Evolutionary conservation across 2,329 filamentous ascomycete genomes (phyloP).

Genomic region (Beauveria bassiana): DNA sequence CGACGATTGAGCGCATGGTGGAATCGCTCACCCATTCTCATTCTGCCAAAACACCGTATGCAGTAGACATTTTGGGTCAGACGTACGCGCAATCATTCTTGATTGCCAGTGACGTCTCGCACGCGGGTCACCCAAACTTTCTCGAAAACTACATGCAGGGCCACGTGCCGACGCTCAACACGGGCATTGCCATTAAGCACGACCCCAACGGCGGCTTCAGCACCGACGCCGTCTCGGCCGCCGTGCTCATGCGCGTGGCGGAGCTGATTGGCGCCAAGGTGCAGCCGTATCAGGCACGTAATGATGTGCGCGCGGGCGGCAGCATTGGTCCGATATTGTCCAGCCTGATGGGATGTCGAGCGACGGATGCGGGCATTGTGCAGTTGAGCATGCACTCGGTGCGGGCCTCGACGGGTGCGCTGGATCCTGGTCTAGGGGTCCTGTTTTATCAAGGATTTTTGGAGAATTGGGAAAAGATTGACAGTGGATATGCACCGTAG

Average conservation of each 20-base stretch:
- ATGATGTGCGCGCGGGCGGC: conserved; percentile 80
- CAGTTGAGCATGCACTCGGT: conserved; percentile 94
- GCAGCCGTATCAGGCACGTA: conserved; percentile 90
- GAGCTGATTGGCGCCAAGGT: conserved; percentile 63
- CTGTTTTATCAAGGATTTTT: conserved; percentile 85
- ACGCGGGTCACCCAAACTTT: conserved; percentile 94
- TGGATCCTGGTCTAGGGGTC: conserved; percentile 86
- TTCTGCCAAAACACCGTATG: conserved; percentile 26
- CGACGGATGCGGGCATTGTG: conserved; percentile 81
- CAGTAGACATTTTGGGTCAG: conserved; percentile 60
- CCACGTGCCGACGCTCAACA: conserved; percentile 81
- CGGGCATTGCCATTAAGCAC: conserved; percentile 70
- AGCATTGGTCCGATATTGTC: conserved; percentile 89
- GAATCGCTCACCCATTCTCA: conserved; percentile 44
- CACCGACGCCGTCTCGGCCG: conserved; percentile 78
- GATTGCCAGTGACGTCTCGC: conserved; percentile 84
- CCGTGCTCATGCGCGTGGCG: conserved; percentile 71
- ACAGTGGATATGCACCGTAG: conserved; percentile 60
- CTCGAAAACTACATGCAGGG: conserved; percentile 71
- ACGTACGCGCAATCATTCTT: conserved; percentile 91
- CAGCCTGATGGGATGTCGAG: conserved; percentile 68
- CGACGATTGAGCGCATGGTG: conserved; percentile 71
- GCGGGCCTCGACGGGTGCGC: conserved; percentile 74
- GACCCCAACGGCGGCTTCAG: conserved; percentile 96
- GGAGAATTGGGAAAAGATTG: conserved; percentile 77